These are phyloP conservation scores for Populus hybrid DNA, from an alignment of 441 rosid species.

Conservation along the genomic window DNA sequence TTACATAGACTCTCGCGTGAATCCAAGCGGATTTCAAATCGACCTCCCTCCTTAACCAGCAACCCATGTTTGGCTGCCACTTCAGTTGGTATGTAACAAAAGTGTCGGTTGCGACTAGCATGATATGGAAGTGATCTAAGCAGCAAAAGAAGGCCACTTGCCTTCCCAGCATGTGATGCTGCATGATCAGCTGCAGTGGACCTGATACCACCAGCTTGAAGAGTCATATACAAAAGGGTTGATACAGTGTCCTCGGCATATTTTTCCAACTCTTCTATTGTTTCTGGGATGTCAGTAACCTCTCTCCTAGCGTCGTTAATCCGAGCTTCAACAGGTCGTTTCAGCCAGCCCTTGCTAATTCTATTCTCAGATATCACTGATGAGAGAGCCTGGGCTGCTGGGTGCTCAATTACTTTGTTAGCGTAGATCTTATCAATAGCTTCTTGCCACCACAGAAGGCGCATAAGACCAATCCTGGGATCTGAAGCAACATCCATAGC, in stretches of 20 bases:
- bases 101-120: constrained; percentile 63
- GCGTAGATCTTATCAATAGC: constrained; percentile 76
- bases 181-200: constrained; percentile 77
- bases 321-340: constrained; percentile 81
- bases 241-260: constrained; percentile 80
- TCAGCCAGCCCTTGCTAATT: constrained; percentile 72
- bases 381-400: constrained; percentile 73
- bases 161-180: constrained; percentile 86
- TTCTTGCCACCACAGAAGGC: constrained; percentile 92
- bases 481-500: constrained; percentile 92
- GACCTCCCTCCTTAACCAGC: constrained; percentile 59
- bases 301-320: constrained; percentile 66
- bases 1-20: constrained; percentile 57
- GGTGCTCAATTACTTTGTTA: constrained; percentile 63
- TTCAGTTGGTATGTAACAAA: constrained; percentile 53
- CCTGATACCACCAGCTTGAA: constrained; percentile 70
- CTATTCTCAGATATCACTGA: constrained; percentile 61
- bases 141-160: constrained; percentile 78
- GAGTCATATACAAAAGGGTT: constrained; percentile 66
- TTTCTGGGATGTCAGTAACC: constrained; percentile 55
- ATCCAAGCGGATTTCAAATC: constrained; percentile 52
- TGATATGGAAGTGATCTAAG: constrained; percentile 77
- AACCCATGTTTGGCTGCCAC: constrained; percentile 72
- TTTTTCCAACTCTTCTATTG: constrained; percentile 63
- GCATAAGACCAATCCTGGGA: constrained; percentile 82